phyloP scores from a whole-genome alignment of 768 basidiomycete genomes.

The Scleroderma bovista region DNA sequence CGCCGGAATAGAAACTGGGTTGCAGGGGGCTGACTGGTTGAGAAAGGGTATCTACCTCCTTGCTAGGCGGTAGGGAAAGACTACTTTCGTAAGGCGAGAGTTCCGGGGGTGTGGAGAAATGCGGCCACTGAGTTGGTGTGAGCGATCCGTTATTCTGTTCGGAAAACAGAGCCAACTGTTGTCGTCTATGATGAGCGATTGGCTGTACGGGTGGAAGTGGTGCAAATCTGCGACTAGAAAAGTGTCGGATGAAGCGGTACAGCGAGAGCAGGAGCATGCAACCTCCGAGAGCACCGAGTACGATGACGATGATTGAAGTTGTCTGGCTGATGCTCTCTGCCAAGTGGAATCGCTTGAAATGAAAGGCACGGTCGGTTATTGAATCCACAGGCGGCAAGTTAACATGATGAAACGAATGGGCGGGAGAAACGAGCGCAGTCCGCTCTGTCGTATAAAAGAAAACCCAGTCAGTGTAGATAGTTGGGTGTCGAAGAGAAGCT shows the following conservation, averaged over 20 bases:
- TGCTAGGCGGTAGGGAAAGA: slow-evolving; percentile 25
- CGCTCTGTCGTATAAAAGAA: background rate
- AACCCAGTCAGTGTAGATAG: background rate
- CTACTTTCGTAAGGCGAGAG: slow-evolving; percentile 27
- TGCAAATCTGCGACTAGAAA: slow-evolving; percentile 25
- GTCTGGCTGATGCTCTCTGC: background rate
- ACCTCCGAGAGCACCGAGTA: slow-evolving; percentile 40
- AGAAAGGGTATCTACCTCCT: slow-evolving; percentile 14
- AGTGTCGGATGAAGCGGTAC: slow-evolving; percentile 33
- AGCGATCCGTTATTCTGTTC: slow-evolving; percentile 14
- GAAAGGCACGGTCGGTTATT: background rate
- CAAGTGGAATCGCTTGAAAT: background rate
- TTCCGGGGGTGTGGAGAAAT: slow-evolving; percentile 18
- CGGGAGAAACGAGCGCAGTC: background rate
- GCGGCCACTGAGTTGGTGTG: slow-evolving; percentile 19
- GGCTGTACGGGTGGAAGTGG: slow-evolving; percentile 65
- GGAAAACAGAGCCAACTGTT: slow-evolving; percentile 39
- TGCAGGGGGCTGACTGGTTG: slow-evolving; percentile 9
- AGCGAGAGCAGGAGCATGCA: slow-evolving; percentile 34
- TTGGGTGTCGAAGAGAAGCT: background rate
- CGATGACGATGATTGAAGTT: slow-evolving; percentile 45
- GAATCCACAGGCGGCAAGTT: background rate
- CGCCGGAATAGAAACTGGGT: slow-evolving; percentile 7
- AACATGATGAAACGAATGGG: background rate
- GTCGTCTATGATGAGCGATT: slow-evolving; percentile 55